Evolutionary conservation across 2,329 filamentous ascomycete genomes (phyloP).

Genomic region (Mycosphaerella sp.): DNA sequence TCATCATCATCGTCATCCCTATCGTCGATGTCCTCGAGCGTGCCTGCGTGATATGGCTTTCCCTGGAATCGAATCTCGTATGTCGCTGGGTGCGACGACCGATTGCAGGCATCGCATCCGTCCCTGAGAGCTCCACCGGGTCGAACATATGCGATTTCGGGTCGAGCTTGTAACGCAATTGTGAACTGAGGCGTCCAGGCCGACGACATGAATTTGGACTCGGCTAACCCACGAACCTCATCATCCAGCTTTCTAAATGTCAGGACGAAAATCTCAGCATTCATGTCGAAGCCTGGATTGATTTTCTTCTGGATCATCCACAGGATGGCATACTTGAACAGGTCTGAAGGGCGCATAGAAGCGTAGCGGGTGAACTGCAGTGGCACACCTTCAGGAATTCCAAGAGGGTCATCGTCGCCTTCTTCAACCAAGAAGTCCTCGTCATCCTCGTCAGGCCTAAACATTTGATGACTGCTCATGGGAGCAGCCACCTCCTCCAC

Average conservation of each 20-base stretch:
- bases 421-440: conserved; percentile 54
- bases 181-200: conserved; percentile 64
- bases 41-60: conserved; percentile 58
- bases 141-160: conserved; percentile 49
- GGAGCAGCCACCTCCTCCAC: conserved; percentile 46
- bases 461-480: conserved; percentile 37
- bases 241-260: conserved; percentile 67
- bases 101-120: conserved; percentile 65
- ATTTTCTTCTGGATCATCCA: conserved; percentile 78
- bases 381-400: conserved; percentile 56
- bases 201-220: conserved; percentile 65
- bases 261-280: conserved; percentile 59
- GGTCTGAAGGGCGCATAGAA: conserved; percentile 61
- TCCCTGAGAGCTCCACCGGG: conserved; percentile 32
- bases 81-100: conserved; percentile 61
- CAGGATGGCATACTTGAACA: conserved; percentile 68
- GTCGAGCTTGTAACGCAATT: conserved; percentile 59
- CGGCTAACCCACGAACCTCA: conserved; percentile 61
- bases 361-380: conserved; percentile 62
- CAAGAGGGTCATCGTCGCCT: conserved; percentile 53
- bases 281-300: conserved; percentile 61
- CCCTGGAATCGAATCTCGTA: conserved; percentile 59
- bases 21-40: conserved; percentile 56
- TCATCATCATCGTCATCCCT: conserved; percentile 52
- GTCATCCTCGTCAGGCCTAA: conserved; percentile 51